Evolutionary conservation across 345 rosid genomes (phyloP).

Genomic region (Gossypium stocksii): DNA sequence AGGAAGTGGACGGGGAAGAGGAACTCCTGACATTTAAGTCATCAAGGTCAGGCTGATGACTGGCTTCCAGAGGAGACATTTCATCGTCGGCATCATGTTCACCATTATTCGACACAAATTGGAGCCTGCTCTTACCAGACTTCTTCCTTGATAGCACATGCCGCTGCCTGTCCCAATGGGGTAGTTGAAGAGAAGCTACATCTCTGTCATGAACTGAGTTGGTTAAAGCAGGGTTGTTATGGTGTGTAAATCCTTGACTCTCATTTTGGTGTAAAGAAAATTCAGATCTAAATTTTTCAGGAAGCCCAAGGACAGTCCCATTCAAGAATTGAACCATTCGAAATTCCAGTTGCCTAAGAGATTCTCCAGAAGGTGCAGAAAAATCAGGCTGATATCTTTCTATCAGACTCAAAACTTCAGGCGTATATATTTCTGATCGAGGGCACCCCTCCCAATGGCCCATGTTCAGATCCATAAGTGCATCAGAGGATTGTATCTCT

Average conservation of each 20-base stretch:
- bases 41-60: conserved; percentile 38
- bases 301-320: conserved; percentile 46
- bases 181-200: conserved; percentile 39
- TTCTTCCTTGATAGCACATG: conserved; percentile 61
- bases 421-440: conserved; percentile 50
- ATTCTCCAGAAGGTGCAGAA: conserved; percentile 83
- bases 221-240: conserved; percentile 21
- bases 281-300: conserved; percentile 66
- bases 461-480: conserved; percentile 64
- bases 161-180: conserved; percentile 65
- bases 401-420: conserved; percentile 57
- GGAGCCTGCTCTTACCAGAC: conserved; percentile 92
- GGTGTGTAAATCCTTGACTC: conserved; percentile 41
- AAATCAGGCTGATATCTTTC: conserved; percentile 87
- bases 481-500: conserved; percentile 68
- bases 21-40: conserved; percentile 46
- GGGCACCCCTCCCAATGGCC: conserved; percentile 88
- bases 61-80: conserved; percentile 51
- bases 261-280: conserved; percentile 41
- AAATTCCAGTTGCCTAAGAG: conserved; percentile 87
- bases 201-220: conserved; percentile 47
- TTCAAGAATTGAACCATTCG: conserved; percentile 87
- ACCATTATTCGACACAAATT: conserved; percentile 56
- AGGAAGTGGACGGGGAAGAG: conserved; percentile 41
- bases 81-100: conserved; percentile 69